Percentiles rank a stretch among this genome's conserved stretches.
phyloP scores from a whole-genome alignment of 73 alveolate species.

The Blepharisma stoltei region DNA sequence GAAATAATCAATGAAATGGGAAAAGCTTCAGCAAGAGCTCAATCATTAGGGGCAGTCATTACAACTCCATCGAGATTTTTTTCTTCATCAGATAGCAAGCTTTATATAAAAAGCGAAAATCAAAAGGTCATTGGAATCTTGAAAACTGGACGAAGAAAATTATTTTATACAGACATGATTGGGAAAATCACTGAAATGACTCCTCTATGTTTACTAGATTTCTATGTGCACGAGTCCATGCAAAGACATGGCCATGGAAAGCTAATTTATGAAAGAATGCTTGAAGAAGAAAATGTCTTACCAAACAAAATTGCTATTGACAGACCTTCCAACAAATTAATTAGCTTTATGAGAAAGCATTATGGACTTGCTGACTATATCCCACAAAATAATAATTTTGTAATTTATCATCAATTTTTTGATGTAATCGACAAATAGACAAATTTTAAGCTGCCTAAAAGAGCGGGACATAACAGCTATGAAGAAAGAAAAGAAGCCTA shows the following conservation, averaged over 20 bases:
- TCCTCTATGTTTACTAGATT: slow-evolving; percentile 83
- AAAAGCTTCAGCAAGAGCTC: slow-evolving; percentile 65
- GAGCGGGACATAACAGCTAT: no score
- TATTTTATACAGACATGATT: slow-evolving; percentile 63
- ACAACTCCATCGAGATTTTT: slow-evolving; percentile 61
- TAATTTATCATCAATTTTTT: slow-evolving; percentile 69
- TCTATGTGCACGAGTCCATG: slow-evolving; percentile 81
- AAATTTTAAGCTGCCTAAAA: no score
- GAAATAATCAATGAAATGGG: slow-evolving; percentile 79
- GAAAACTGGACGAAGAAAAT: slow-evolving; percentile 73
- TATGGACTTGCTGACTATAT: slow-evolving; percentile 64
- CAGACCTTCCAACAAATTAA: slow-evolving; percentile 57
- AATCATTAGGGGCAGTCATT: slow-evolving; percentile 57
- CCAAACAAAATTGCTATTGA: slow-evolving; percentile 76
- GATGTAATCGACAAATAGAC: no score
- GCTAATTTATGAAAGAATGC: slow-evolving; percentile 67
- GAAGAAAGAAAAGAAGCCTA: no score
- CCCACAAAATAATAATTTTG: slow-evolving; percentile 78
- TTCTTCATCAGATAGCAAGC: slow-evolving; percentile 53
- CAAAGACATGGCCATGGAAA: slow-evolving; percentile 85
- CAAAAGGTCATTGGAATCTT: slow-evolving; percentile 69
- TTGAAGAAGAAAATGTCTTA: slow-evolving; percentile 47
- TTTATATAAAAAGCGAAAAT: slow-evolving; percentile 64
- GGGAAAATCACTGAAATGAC: slow-evolving; percentile 66
- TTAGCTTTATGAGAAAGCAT: slow-evolving; percentile 68